Evolutionary conservation across 2,329 filamentous ascomycete genomes (phyloP), one percentile per base, ranked within the genome.

Genomic region (Chaetomium strumarium): DNA sequence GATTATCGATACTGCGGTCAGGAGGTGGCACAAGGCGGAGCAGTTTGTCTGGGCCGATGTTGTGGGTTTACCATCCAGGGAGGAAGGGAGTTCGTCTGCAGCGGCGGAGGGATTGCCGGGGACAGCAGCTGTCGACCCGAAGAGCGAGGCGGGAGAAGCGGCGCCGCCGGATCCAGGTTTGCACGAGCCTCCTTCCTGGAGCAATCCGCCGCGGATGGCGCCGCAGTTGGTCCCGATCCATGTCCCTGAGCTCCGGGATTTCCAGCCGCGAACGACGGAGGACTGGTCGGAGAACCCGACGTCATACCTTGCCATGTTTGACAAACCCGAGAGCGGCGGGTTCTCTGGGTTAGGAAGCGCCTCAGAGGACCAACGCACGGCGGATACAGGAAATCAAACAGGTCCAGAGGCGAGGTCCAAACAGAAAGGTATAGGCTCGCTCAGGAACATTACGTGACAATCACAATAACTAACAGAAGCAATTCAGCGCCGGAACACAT

Each of bases 11-110:
- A 60, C 56, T 1, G 65, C 65, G 3, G 58, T 58, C 13, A 51
- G 53, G 37, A 59, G 63, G 40, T 67, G 65, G 65, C 60, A 63
- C 55, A 64, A 65, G 51, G 59, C 61, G n/a, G 63, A 65, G 48
- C 51, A 53, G 24, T 64, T 58, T 47, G 49, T 63, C 14, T 67
- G 64, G 65, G 63, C 58, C 0, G 58, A 60, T 24, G 49, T 38
- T 24, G 31, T 30, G 30, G 19, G 19, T 14, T 24, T 24, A 24
- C 24, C 24, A 7, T 24, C 24, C 4, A 24, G 24, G 24, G 24
- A 24, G 24, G 4, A 24, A 24, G 24, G 24, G 24, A 4, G 4
- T 24, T 7, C 24, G 24, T 24, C 24, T 24, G 24, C 24, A 24
- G 24, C 24, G 7, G 24, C 24, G 7, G 24, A 7, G 24, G 24